Evolutionary conservation across 805 yeast genomes (phyloP).

Genomic region (Suhomyces prunicola): DNA sequence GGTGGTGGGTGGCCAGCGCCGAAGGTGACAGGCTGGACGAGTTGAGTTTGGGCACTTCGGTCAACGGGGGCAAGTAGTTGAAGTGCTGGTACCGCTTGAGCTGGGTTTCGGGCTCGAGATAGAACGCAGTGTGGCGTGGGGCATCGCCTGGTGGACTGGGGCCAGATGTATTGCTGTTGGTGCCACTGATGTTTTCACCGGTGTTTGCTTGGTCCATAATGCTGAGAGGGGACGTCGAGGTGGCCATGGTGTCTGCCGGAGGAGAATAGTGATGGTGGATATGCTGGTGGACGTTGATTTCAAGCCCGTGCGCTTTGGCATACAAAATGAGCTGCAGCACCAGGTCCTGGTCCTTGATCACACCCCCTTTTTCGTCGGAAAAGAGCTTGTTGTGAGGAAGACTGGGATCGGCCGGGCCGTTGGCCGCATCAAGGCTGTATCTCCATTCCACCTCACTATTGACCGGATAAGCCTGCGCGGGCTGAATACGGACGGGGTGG

Average conservation of each 20-base stretch:
- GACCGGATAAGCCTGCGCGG: constrained; percentile 3
- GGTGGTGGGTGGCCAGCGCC: constrained; percentile 18
- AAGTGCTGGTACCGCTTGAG: constrained; percentile 65
- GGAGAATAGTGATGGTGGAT: constrained; percentile 70
- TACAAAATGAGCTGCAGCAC: constrained; percentile 58
- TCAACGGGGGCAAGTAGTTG: constrained; percentile 67
- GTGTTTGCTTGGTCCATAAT: neutral
- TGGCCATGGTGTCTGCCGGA: constrained; percentile 5
- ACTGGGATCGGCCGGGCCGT: constrained; percentile 4
- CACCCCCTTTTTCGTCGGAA: constrained; percentile 38
- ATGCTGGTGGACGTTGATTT: constrained; percentile 79
- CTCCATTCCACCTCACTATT: constrained; percentile 55
- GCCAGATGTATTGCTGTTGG: neutral
- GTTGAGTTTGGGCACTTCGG: constrained; percentile 66
- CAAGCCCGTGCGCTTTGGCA: constrained; percentile 55
- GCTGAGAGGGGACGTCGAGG: constrained; percentile 9
- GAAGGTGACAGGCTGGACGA: constrained; percentile 42
- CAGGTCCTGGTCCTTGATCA: constrained; percentile 49
- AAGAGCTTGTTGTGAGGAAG: constrained; percentile 22
- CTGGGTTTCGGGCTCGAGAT: constrained; percentile 49
- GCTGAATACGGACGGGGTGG: no score
- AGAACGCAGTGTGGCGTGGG: constrained; percentile 15
- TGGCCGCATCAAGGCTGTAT: constrained; percentile 40
- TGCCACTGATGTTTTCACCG: neutral
- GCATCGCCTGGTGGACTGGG: constrained; percentile 1